These are phyloP conservation scores for Chloropicon primus DNA, from an alignment of 139 green algal genomes.

Conservation along the genomic window DNA sequence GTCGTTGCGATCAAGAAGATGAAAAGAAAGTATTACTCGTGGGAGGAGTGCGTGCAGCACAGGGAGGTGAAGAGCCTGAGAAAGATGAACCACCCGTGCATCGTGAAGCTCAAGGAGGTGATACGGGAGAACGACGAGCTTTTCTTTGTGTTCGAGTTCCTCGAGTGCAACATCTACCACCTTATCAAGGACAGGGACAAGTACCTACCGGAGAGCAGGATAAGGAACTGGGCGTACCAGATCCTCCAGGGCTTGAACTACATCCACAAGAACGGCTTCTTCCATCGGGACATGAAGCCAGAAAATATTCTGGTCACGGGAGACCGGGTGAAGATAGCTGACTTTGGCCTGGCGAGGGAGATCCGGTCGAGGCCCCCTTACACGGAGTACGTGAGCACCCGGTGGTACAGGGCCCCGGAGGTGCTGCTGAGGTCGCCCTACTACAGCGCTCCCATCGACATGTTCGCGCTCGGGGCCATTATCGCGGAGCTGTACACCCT, in stretches of 20 bases:
- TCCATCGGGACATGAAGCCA: constrained; percentile 94
- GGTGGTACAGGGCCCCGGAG: constrained; percentile 66
- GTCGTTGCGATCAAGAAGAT: constrained; percentile 96
- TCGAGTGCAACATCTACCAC: constrained; percentile 93
- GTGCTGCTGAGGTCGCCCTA: constrained; percentile 74
- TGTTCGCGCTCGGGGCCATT: constrained; percentile 90
- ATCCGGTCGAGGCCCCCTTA: constrained; percentile 68
- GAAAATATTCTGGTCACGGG: constrained; percentile 1
- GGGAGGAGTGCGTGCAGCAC: constrained; percentile 22
- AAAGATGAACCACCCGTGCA: constrained; percentile 80
- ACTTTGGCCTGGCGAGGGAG: constrained; percentile 88
- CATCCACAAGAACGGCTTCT: constrained; percentile 89
- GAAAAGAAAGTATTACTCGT: constrained; percentile 93
- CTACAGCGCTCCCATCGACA: constrained; percentile 75
- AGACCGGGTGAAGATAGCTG: constrained; percentile 83
- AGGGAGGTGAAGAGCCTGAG: constrained; percentile 41
- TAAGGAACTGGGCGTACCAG: constrained; percentile 76
- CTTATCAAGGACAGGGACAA: constrained; percentile 78
- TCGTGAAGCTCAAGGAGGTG: constrained; percentile 94
- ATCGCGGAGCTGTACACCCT: constrained; percentile 91
- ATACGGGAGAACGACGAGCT: constrained; percentile 91
- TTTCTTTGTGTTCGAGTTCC: constrained; percentile 93
- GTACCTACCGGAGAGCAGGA: constrained; percentile 56
- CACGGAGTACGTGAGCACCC: constrained; percentile 90
- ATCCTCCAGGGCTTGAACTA: constrained; percentile 82